Evolutionary conservation across 2,329 filamentous ascomycete genomes (phyloP), one percentile per base, ranked within the genome.

Genomic region (Cladosporium colombiae): DNA sequence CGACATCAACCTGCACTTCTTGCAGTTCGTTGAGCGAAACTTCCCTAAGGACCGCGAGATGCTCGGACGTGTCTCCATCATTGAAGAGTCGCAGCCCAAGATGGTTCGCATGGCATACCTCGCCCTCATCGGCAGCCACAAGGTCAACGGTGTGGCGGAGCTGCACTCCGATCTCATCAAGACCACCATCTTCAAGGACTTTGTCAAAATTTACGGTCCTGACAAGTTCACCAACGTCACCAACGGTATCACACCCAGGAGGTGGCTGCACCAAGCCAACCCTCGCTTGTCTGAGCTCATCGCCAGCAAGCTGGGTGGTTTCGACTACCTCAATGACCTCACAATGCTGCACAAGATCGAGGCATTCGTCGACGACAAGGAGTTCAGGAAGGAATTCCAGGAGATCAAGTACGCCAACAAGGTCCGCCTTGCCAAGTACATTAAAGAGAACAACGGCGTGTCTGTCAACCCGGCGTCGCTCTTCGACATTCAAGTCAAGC

Each of bases 221-320:
- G 95, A 99, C 84, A 97, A 97, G 79, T 99, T 99, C 80, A 96
- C 92, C 66, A 99, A 99, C 74, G 94, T 99, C 70, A 99, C 95
- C 70, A 99, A 99, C 78, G 95, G 95, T 66, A 96, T 99, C 77
- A 99, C 95, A 0, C 95, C 95, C 13, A 87, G 95, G 74, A 87
- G 95, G 76, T 99, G 95, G 95, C 84, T 99, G 66, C 93, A 99
- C 81, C 95, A 99, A 79, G 95, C 95, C 67, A 99, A 99, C 78
- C 95, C 94, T 13, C 88, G 91, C 65, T 84, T 99, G 33, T 97
- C 94, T 0, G 91, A 93, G 76, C 83, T 99, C 69, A 98, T 99
- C 77, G 91, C 93, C 1, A 92, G 89, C 75, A 98, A 97, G 83
- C 85, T 91, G 46, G 93, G 93, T 59, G 87, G 92, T 64, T 82